phyloP scores from a whole-genome alignment of 2,329 filamentous ascomycete species.

The Fusarium bulbicola region DNA sequence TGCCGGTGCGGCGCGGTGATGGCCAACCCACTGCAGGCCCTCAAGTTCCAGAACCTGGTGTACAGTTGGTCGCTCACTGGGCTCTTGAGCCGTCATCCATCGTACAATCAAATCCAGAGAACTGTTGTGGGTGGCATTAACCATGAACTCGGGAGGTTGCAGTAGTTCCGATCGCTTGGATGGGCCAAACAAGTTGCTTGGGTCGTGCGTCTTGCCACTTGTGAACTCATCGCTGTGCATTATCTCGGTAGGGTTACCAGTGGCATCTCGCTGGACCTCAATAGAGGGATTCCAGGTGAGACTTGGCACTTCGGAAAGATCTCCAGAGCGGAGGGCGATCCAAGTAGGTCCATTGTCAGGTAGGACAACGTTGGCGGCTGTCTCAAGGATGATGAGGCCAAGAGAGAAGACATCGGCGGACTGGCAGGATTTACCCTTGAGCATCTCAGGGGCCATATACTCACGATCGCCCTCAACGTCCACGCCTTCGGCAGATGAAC shows the following conservation, averaged over 20 bases:
- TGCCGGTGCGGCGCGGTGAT: constrained; percentile 83
- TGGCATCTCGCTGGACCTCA: constrained; percentile 76
- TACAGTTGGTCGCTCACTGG: constrained; percentile 76
- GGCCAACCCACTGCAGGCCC: constrained; percentile 82
- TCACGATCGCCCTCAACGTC: constrained; percentile 95
- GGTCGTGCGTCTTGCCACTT: constrained; percentile 45
- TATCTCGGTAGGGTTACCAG: constrained; percentile 57
- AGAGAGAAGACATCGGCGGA: constrained; percentile 94
- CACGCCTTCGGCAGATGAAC: constrained; percentile 79
- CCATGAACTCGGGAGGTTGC: constrained; percentile 87
- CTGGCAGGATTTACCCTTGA: constrained; percentile 86
- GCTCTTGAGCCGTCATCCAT: constrained; percentile 86
- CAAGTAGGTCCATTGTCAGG: constrained; percentile 93
- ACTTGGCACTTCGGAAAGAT: constrained; percentile 87
- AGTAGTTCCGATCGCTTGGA: constrained; percentile 60
- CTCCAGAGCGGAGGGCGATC: constrained; percentile 88
- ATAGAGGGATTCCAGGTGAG: constrained; percentile 83
- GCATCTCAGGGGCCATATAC: constrained; percentile 94
- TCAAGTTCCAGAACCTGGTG: constrained; percentile 77
- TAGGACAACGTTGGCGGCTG: constrained; percentile 90
- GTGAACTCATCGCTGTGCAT: constrained; percentile 49
- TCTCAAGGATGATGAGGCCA: constrained; percentile 93
- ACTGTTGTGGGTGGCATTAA: constrained; percentile 73
- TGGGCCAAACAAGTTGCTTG: constrained; percentile 54
- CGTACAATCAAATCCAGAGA: constrained; percentile 86